phyloP scores from a whole-genome alignment of 768 basidiomycete species.

The Calvatia gigantea region DNA sequence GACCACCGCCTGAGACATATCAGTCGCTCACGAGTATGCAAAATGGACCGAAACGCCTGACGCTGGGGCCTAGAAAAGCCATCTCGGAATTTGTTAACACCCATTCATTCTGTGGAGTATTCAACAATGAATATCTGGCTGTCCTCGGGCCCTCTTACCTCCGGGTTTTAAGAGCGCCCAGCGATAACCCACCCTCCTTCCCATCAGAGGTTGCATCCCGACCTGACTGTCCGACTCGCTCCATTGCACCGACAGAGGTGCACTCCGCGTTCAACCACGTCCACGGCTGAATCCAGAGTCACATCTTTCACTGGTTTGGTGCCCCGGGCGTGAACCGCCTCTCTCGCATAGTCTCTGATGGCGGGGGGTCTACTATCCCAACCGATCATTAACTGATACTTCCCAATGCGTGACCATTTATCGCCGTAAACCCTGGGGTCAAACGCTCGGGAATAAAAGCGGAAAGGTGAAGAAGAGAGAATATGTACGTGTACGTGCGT shows the following conservation, averaged over 20 bases:
- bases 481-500: no score
- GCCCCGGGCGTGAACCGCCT: conserved; percentile 2
- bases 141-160: no score
- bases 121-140: no score
- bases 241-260: neutral
- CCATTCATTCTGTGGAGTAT: no score
- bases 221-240: conserved; percentile 6
- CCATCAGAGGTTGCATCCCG: conserved; percentile 3
- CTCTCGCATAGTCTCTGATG: neutral
- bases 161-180: conserved; percentile 7
- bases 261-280: neutral
- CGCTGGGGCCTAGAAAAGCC: no score
- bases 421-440: no score
- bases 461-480: no score
- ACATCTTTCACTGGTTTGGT: conserved; percentile 7
- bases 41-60: neutral
- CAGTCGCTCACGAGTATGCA: neutral
- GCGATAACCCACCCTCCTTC: conserved; percentile 4
- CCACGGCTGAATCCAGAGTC: neutral
- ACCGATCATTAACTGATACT: neutral
- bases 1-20: neutral
- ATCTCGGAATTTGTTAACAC: no score
- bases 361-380: conserved; percentile 9
- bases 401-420: no score
- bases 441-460: no score